Percentiles rank a stretch among this genome's conserved stretches.
These are phyloP conservation scores for Cystodermella granulosa DNA, from an alignment of 1,284 basidiomycete species.

Conservation along the genomic window DNA sequence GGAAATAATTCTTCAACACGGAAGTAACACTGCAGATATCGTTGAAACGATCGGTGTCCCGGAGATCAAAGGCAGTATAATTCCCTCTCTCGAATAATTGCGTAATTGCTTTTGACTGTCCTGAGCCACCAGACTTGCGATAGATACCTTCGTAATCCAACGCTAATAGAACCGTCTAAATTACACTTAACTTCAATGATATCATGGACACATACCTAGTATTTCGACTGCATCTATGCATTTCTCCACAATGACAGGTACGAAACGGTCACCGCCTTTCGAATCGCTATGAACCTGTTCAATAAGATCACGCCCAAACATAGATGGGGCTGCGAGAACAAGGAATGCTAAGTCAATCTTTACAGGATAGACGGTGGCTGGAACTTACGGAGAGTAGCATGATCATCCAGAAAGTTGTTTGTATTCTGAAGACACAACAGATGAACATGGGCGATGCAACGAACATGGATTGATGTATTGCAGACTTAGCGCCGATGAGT, in stretches of 20 bases:
- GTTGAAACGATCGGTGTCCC: constrained; percentile 86
- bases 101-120: constrained; percentile 89
- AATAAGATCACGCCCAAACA: constrained; percentile 84
- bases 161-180: constrained; percentile 40
- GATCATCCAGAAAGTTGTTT: constrained; percentile 36
- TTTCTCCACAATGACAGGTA: constrained; percentile 91
- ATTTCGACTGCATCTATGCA: constrained; percentile 90
- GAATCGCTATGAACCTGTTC: constrained; percentile 81
- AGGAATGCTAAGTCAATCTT: neutral
- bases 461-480: constrained; percentile 67
- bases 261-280: constrained; percentile 53
- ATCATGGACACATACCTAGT: constrained; percentile 56
- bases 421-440: constrained; percentile 53
- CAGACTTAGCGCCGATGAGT: constrained; percentile 47
- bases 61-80: constrained; percentile 82
- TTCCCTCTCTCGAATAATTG: constrained; percentile 93
- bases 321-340: constrained; percentile 61
- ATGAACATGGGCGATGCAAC: constrained; percentile 62
- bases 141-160: constrained; percentile 94
- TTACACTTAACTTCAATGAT: neutral
- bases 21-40: constrained; percentile 96
- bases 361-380: too few species aligned
- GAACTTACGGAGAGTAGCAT: constrained; percentile 56
- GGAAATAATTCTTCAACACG: constrained; percentile 95
- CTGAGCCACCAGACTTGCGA: constrained; percentile 91